These are phyloP conservation scores for Trametes sanguinea DNA, from an alignment of 768 basidiomycete genomes.

Conservation along the genomic window DNA sequence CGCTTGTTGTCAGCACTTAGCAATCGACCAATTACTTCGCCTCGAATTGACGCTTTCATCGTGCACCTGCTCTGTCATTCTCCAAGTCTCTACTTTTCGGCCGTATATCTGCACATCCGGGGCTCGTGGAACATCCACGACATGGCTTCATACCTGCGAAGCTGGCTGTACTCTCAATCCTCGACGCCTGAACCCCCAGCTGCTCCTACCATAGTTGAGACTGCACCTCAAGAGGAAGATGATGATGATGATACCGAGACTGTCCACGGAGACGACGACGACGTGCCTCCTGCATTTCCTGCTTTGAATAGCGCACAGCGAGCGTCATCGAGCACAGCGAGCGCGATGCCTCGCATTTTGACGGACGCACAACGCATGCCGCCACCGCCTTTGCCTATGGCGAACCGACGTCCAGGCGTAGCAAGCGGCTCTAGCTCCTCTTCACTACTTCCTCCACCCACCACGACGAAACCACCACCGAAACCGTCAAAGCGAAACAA, in stretches of 20 bases:
- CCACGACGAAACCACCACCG: constrained; percentile 58
- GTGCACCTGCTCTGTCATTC: too few relatives aligned
- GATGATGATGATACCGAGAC: constrained; percentile 45
- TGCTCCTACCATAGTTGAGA: constrained; percentile 38
- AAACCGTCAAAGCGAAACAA: constrained; percentile 66
- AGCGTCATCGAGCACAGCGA: constrained; percentile 34
- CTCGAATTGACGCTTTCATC: too few relatives aligned
- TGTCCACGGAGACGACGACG: constrained; percentile 40
- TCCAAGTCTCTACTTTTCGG: too few relatives aligned
- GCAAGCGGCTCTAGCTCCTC: constrained; percentile 17
- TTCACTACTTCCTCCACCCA: constrained; percentile 59
- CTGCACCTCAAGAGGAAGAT: constrained; percentile 38
- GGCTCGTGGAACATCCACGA: too few relatives aligned
- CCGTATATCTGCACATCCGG: too few relatives aligned
- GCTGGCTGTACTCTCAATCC: constrained; percentile 47
- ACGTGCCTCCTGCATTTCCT: constrained; percentile 73
- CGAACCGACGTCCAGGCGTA: constrained; percentile 36
- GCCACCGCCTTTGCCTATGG: constrained; percentile 45
- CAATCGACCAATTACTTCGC: background rate
- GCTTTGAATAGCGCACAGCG: constrained; percentile 73
- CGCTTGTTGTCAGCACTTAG: background rate
- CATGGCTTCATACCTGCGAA: constrained; percentile 63
- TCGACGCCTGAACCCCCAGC: constrained; percentile 28
- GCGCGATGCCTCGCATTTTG: constrained; percentile 46
- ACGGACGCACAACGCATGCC: constrained; percentile 55